Percentiles rank a stretch among this genome's conserved stretches.
Evolutionary conservation across 2,329 filamentous ascomycete species (phyloP).

Genomic region (Paramyrothecium sp.): DNA sequence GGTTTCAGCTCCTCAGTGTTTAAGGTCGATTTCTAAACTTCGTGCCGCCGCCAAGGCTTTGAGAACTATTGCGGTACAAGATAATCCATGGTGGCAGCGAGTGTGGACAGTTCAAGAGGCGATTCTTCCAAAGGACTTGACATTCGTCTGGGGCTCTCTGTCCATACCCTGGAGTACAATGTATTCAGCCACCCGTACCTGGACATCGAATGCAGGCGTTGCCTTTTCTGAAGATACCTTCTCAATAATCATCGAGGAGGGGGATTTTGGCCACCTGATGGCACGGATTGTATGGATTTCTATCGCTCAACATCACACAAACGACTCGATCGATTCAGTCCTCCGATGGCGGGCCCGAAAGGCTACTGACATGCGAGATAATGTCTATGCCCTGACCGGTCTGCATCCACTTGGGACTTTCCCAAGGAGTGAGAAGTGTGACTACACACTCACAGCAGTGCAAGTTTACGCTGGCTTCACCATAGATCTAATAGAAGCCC

Average conservation of each 20-base stretch:
- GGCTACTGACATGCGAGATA: neutral
- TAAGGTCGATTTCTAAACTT: neutral
- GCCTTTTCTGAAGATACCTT: neutral
- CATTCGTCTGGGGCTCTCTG: neutral
- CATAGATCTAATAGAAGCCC: neutral
- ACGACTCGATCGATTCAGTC: neutral
- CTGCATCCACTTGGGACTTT: neutral
- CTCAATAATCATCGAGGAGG: neutral
- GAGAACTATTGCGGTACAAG: neutral
- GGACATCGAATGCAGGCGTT: neutral
- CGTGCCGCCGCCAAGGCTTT: neutral
- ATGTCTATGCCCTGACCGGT: neutral
- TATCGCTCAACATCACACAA: neutral
- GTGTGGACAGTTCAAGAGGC: conserved; percentile 1
- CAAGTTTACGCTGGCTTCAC: neutral
- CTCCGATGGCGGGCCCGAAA: neutral
- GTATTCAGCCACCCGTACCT: neutral
- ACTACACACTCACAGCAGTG: neutral
- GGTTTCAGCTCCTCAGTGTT: neutral
- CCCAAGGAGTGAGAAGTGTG: neutral
- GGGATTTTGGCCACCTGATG: neutral
- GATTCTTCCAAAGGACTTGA: neutral
- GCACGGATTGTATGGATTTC: neutral
- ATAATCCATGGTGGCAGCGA: neutral
- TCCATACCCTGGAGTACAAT: neutral